phyloP scores from a whole-genome alignment of 352 stramenopile species.

The Phytopythium vexans region DNA sequence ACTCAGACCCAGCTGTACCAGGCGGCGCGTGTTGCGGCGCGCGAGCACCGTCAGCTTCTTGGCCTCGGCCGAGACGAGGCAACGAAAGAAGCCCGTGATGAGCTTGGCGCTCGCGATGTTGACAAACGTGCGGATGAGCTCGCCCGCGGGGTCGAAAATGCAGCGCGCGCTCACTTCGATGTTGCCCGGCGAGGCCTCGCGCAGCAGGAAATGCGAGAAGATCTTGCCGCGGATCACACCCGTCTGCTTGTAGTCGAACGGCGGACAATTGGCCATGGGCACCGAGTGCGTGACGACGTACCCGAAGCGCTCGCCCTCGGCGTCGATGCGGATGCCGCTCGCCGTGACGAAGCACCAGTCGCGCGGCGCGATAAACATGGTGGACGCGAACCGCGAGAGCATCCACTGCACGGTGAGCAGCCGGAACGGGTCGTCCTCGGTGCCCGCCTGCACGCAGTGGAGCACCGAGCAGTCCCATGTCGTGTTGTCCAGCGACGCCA shows the following conservation, averaged over 20 bases:
- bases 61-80: slow-evolving; percentile 32
- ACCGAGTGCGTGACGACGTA: slow-evolving; percentile 48
- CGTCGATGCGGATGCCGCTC: slow-evolving; percentile 30
- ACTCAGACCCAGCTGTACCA: not conserved
- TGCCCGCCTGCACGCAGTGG: slow-evolving; percentile 24
- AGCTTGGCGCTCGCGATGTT: slow-evolving; percentile 26
- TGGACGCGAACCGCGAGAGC: slow-evolving; percentile 17
- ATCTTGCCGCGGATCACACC: slow-evolving; percentile 27
- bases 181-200: slow-evolving; percentile 18
- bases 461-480: slow-evolving; percentile 40
- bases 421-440: slow-evolving; percentile 30
- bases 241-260: slow-evolving; percentile 26
- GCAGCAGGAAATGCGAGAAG: slow-evolving; percentile 36
- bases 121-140: slow-evolving; percentile 20
- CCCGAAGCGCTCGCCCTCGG: slow-evolving; percentile 23
- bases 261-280: slow-evolving; percentile 26
- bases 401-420: slow-evolving; percentile 48
- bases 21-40: slow-evolving; percentile 10
- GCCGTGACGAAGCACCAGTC: slow-evolving; percentile 44
- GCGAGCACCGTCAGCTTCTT: slow-evolving; percentile 49
- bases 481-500: slow-evolving; percentile 28
- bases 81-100: slow-evolving; percentile 36
- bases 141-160: slow-evolving; percentile 38
- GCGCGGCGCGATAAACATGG: slow-evolving; percentile 24
- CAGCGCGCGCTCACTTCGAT: slow-evolving; percentile 36